These are phyloP conservation scores for Aspergillus tamarii DNA, from an alignment of 2,329 filamentous ascomycete species.

Conservation along the genomic window DNA sequence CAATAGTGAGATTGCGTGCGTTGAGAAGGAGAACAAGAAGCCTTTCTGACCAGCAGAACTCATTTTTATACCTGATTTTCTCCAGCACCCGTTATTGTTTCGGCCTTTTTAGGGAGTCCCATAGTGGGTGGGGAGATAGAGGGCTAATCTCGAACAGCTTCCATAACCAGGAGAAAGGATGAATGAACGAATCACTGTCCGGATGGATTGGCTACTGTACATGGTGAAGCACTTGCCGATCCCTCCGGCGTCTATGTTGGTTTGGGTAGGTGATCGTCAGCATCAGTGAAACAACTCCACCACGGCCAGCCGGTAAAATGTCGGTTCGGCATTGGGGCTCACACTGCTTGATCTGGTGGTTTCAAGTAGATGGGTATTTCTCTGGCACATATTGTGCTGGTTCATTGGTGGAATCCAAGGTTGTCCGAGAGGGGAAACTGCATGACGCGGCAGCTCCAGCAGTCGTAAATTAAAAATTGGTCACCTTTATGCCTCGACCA, in stretches of 20 bases:
- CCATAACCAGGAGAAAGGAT: not conserved
- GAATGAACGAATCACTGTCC: not conserved
- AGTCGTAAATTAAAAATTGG: not conserved
- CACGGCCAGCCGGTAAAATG: not conserved
- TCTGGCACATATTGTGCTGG: not conserved
- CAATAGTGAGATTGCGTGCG: not conserved
- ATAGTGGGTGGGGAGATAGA: not conserved
- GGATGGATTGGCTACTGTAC: not conserved
- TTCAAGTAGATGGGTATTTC: slow-evolving; percentile 2
- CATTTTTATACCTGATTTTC: not conserved
- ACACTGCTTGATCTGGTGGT: not conserved
- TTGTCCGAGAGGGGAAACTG: not conserved
- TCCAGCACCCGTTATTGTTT: not conserved
- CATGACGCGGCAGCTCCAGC: slow-evolving; percentile 5
- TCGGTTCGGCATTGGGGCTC: slow-evolving; percentile 2
- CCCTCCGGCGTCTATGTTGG: not conserved
- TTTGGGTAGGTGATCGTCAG: slow-evolving; percentile 6
- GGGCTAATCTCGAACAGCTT: not conserved
- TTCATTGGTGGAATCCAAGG: slow-evolving; percentile 1
- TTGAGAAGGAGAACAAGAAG: not conserved
- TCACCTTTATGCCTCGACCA: too few relatives aligned
- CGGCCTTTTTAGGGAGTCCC: not conserved
- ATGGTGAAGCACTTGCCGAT: not conserved
- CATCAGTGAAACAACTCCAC: not conserved
- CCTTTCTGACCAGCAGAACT: not conserved